A percentile compares a stretch with the other conserved stretches of the same genome.
Evolutionary conservation across 2,329 filamentous ascomycete genomes (phyloP).

Genomic region (Fusarium ambrosium): DNA sequence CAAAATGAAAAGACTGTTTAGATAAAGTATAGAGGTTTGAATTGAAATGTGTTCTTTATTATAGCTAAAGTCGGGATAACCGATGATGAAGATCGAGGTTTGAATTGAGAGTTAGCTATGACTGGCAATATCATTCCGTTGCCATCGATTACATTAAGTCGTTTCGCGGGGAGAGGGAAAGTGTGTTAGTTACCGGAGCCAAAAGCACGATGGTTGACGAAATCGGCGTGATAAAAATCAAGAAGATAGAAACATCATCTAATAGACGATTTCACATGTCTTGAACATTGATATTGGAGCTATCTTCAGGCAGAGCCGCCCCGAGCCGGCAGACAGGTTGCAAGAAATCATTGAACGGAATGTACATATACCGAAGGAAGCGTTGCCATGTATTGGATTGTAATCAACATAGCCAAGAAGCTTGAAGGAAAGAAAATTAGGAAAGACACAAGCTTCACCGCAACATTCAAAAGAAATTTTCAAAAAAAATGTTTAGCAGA

Average conservation of each 20-base stretch:
- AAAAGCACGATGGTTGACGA: background rate
- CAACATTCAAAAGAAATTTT: background rate
- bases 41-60: background rate
- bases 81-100: too few relatives aligned
- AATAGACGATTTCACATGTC: background rate
- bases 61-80: too few relatives aligned
- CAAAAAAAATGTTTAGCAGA: background rate
- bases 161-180: background rate
- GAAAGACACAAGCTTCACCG: background rate
- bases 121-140: too few relatives aligned
- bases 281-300: background rate
- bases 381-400: background rate
- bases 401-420: background rate
- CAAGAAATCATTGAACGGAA: background rate
- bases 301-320: background rate
- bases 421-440: background rate
- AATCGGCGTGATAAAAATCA: background rate
- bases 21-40: background rate
- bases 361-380: background rate
- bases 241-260: background rate
- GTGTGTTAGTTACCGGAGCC: background rate
- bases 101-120: too few relatives aligned
- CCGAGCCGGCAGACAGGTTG: background rate
- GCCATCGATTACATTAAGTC: too few relatives aligned
- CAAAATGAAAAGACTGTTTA: conserved; percentile 9